Conservation (phyloP, 176 grass and related monocot species). For the Avena sativa region DNA sequence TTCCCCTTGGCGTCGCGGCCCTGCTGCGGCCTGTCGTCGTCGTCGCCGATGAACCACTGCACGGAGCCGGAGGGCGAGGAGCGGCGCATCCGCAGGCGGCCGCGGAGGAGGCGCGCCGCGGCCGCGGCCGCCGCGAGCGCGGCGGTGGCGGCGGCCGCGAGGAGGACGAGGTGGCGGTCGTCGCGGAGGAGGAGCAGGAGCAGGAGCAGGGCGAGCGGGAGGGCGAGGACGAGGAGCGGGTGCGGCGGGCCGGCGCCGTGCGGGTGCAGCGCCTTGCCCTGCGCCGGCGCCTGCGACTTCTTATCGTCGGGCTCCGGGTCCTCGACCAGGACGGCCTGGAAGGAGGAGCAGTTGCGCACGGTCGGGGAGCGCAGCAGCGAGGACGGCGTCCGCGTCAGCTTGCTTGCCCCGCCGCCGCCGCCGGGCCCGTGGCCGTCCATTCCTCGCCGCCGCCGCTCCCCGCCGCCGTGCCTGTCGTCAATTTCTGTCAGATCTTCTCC, state of each 20-base stretch:
- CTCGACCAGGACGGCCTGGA: conserved; percentile 60
- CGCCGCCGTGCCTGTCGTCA: conserved; percentile 23
- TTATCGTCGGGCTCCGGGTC: conserved; percentile 69
- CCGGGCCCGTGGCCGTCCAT: conserved; percentile 50
- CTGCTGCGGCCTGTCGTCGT: conserved; percentile 45
- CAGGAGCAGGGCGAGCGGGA: conserved; percentile 40
- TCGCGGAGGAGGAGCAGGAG: conserved; percentile 57
- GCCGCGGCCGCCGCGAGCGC: conserved; percentile 54
- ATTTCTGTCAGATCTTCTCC: conserved; percentile 37
- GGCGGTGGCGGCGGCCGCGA: conserved; percentile 41
- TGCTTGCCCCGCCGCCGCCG: conserved; percentile 35
- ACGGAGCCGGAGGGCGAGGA: conserved; percentile 43
- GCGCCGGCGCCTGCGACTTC: conserved; percentile 36
- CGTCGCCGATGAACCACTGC: conserved; percentile 76
- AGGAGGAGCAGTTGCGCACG: conserved; percentile 67
- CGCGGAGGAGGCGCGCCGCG: conserved; percentile 43
- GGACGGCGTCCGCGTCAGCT: conserved; percentile 80
- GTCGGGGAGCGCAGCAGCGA: conserved; percentile 88
- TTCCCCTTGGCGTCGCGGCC: conserved; percentile 20
- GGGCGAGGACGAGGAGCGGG: conserved; percentile 45
- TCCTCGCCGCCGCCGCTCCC: conserved; percentile 24
- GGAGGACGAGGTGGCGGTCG: conserved; percentile 54
- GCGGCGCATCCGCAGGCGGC: conserved; percentile 51
- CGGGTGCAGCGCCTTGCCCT: conserved; percentile 49
- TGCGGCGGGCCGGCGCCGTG: conserved; percentile 28